Evolutionary conservation across 768 basidiomycete genomes (phyloP).

Genomic region (Polyporus arcularius): DNA sequence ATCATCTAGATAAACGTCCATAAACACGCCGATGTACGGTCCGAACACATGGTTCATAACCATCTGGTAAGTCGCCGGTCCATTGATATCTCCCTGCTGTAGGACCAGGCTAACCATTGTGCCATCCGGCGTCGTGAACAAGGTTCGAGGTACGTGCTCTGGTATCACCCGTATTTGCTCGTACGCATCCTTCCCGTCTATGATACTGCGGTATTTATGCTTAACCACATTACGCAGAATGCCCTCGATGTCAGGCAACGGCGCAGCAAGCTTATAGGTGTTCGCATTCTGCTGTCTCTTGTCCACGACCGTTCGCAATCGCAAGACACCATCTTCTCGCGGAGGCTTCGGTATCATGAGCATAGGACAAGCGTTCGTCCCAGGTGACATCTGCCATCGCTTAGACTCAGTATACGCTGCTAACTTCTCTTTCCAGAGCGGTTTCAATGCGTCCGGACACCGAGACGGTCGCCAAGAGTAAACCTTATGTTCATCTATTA

Average conservation of each 20-base stretch:
- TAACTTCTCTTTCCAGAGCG: conserved; percentile 30
- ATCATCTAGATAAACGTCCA: conserved; percentile 35
- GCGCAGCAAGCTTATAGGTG: conserved; percentile 26
- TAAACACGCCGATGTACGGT: conserved; percentile 29
- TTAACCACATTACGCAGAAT: conserved; percentile 23
- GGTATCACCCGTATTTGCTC: conserved; percentile 30
- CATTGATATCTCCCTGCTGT: conserved; percentile 36
- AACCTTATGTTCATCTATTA: conserved; percentile 20
- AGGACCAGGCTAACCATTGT: conserved; percentile 33
- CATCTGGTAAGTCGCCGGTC: conserved; percentile 30
- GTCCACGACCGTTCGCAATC: conserved; percentile 16
- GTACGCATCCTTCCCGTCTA: conserved; percentile 32
- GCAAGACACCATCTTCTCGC: conserved; percentile 1
- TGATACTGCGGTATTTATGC: conserved; percentile 16
- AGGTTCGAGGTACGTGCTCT: conserved; percentile 23
- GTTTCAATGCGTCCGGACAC: conserved; percentile 37
- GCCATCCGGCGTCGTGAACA: conserved; percentile 31
- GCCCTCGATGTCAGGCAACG: conserved; percentile 29
- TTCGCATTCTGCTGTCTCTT: conserved; percentile 24
- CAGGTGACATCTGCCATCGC: conserved; percentile 32
- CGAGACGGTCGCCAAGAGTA: conserved; percentile 32
- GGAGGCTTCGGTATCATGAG: conserved; percentile 33
- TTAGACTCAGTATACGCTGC: conserved; percentile 33
- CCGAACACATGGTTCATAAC: conserved; percentile 32
- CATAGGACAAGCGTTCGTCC: conserved; percentile 34